Evolutionary conservation across 2,329 filamentous ascomycete species (phyloP).

Genomic region (Penicillium paneum): DNA sequence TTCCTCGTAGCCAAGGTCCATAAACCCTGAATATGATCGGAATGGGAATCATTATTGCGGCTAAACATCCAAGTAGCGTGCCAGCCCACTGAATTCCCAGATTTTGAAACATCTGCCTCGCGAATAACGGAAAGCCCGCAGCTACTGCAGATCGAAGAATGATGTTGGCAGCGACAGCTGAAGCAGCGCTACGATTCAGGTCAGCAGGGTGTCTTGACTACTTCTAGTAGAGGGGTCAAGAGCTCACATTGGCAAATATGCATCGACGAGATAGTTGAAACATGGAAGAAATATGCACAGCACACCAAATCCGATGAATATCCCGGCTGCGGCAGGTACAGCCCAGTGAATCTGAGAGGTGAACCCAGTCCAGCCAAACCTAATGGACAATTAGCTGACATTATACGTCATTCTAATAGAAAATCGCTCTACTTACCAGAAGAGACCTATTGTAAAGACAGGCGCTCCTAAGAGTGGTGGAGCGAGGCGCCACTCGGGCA

Average conservation of each 20-base stretch:
- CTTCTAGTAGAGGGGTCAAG: not conserved
- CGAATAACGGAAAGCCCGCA: slow-evolving; percentile 34
- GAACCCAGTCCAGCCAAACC: slow-evolving; percentile 33
- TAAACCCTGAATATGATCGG: slow-evolving; percentile 27
- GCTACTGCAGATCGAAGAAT: slow-evolving; percentile 33
- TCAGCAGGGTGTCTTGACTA: not conserved
- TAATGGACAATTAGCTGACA: not conserved
- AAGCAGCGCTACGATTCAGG: slow-evolving; percentile 28
- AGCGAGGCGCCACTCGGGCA: slow-evolving; percentile 30
- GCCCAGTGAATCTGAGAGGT: slow-evolving; percentile 28
- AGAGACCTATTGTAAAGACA: slow-evolving; percentile 33
- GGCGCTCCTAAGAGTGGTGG: slow-evolving; percentile 28
- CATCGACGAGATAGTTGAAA: slow-evolving; percentile 37
- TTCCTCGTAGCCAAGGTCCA: slow-evolving; percentile 25
- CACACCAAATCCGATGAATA: slow-evolving; percentile 29
- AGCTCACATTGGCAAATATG: slow-evolving; percentile 37
- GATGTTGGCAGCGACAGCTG: slow-evolving; percentile 34
- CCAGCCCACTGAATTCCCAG: slow-evolving; percentile 36
- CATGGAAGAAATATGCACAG: slow-evolving; percentile 30
- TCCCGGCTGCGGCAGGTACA: slow-evolving; percentile 20
- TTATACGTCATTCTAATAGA: not conserved
- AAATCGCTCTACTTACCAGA: slow-evolving; percentile 26
- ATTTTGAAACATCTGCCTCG: slow-evolving; percentile 34
- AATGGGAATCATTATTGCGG: slow-evolving; percentile 33
- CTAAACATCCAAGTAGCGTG: slow-evolving; percentile 34